A percentile compares a stretch with the other conserved stretches of the same genome.
Evolutionary conservation across 371 early-diverging fungal genomes (phyloP).

Genomic region (Batrachochytrium dendrobatidis): DNA sequence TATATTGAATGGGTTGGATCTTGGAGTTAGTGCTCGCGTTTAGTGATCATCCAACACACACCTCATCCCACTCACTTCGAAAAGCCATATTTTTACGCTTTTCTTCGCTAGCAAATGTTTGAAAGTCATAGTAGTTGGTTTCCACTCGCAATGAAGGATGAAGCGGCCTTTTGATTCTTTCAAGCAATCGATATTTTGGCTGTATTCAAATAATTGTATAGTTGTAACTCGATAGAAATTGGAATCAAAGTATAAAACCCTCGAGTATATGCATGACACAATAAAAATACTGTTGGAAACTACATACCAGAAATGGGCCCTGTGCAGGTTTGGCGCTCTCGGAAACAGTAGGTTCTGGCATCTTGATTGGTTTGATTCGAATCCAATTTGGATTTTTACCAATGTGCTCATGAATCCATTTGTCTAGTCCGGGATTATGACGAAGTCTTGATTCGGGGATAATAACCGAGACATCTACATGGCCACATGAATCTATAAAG

Average conservation of each 20-base stretch:
- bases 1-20: too few relatives aligned
- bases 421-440: slow-evolving; percentile 19
- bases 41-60: too few relatives aligned
- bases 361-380: slow-evolving; percentile 12
- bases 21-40: too few relatives aligned
- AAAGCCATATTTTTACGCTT: slow-evolving; percentile 15
- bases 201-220: slow-evolving; percentile 10
- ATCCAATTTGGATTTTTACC: slow-evolving; percentile 21
- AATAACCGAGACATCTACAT: slow-evolving; percentile 10
- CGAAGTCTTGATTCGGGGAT: slow-evolving; percentile 23
- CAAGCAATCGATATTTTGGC: slow-evolving; percentile 21
- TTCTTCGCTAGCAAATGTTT: slow-evolving; percentile 19
- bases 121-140: slow-evolving; percentile 31
- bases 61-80: slow-evolving; percentile 18
- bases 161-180: slow-evolving; percentile 18
- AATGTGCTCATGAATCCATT: slow-evolving; percentile 20
- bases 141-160: slow-evolving; percentile 32
- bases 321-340: slow-evolving; percentile 22
- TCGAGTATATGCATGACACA: too few relatives aligned
- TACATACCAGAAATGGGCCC: slow-evolving; percentile 37
- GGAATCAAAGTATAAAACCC: neutral
- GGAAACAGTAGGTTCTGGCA: slow-evolving; percentile 1
- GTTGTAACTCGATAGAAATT: neutral
- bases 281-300: too few relatives aligned
- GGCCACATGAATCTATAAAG: neutral